Conservation (phyloP, 2,329 filamentous ascomycete species). For the Epicoccum sorghinum region DNA sequence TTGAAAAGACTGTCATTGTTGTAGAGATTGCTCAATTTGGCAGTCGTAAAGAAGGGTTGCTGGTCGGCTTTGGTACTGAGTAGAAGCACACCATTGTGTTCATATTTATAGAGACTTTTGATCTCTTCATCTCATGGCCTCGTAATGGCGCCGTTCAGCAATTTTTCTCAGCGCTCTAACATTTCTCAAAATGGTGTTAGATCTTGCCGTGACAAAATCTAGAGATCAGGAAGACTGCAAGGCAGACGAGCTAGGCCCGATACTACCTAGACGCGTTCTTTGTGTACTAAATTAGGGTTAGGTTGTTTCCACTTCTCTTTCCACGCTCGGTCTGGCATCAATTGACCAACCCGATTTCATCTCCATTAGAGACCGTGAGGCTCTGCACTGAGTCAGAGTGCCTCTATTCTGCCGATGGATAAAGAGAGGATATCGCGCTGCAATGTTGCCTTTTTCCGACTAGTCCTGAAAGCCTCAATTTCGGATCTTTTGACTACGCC, state of each 20-base stretch:
- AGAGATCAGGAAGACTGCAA: neutral
- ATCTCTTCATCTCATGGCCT: too few relatives aligned
- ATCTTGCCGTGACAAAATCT: neutral
- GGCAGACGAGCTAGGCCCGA: neutral
- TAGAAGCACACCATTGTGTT: neutral
- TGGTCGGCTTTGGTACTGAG: neutral
- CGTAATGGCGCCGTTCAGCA: too few relatives aligned
- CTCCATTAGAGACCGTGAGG: neutral
- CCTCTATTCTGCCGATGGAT: too few relatives aligned
- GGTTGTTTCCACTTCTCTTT: too few relatives aligned
- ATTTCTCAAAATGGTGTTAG: neutral
- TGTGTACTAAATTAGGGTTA: neutral
- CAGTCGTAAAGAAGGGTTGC: neutral
- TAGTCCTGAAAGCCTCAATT: neutral
- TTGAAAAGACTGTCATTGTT: too few relatives aligned
- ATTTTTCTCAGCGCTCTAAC: neutral
- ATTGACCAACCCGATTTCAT: neutral
- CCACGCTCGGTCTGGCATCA: too few relatives aligned
- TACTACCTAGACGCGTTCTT: neutral
- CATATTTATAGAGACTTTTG: neutral
- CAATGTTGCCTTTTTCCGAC: conserved; percentile 4
- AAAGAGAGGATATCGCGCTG: neutral
- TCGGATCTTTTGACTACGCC: too few relatives aligned
- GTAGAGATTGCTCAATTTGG: neutral
- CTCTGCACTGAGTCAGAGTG: neutral